A percentile compares a stretch with the other conserved stretches of the same genome.
Conservation (phyloP, 352 stramenopile species). For the Phytophthora palmivora region DNA sequence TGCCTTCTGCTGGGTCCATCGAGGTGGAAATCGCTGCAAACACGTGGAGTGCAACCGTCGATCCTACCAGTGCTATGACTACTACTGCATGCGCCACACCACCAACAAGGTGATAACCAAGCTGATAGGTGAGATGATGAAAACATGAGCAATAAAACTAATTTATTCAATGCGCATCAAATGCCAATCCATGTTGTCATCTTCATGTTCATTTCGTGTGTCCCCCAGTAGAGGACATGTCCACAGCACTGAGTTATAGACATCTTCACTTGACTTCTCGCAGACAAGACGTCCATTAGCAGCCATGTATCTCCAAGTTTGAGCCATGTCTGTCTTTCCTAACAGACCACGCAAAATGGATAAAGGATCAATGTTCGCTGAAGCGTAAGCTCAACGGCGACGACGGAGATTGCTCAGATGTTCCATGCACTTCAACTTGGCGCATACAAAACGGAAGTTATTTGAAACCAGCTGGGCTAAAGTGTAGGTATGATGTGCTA, state of each 20-base stretch:
- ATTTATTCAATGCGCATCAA: slow-evolving; percentile 28
- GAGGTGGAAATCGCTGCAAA: slow-evolving; percentile 65
- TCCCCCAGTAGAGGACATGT: slow-evolving; percentile 10
- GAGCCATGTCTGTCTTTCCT: background rate
- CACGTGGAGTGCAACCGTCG: slow-evolving; percentile 34
- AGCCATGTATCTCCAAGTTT: slow-evolving; percentile 1
- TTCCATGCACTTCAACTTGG: slow-evolving; percentile 36
- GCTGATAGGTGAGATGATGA: slow-evolving; percentile 3
- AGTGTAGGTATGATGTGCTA: background rate
- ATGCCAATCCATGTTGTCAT: slow-evolving; percentile 2
- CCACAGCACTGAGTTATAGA: too few species aligned
- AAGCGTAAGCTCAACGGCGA: too few species aligned
- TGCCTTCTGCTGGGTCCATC: slow-evolving; percentile 73
- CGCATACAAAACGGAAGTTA: slow-evolving; percentile 11
- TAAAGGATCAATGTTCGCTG: too few species aligned
- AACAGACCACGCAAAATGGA: slow-evolving; percentile 6
- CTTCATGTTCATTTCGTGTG: slow-evolving; percentile 5
- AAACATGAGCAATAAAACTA: slow-evolving; percentile 14
- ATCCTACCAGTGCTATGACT: too few species aligned
- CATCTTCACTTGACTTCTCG: too few species aligned
- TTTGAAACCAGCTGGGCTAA: slow-evolving; percentile 1
- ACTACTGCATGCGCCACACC: background rate
- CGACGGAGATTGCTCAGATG: too few species aligned
- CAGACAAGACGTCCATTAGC: too few species aligned
- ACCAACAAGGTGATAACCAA: slow-evolving; percentile 6